Conservation (phyloP, 1,139 yeast species). For the Diutina catenulata region DNA sequence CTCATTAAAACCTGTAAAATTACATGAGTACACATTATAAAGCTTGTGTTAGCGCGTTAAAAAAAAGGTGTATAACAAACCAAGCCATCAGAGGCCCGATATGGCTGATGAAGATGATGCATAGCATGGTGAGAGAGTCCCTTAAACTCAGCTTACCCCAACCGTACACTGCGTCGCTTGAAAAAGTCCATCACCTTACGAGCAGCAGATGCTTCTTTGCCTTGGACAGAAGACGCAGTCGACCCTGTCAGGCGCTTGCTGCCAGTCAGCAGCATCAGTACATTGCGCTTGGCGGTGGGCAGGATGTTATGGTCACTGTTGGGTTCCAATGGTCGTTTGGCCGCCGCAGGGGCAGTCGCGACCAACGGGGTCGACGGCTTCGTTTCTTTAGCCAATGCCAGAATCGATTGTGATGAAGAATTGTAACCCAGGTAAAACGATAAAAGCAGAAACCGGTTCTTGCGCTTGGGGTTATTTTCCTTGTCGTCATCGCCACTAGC, state of each 20-base stretch:
- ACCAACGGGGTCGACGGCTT: too few relatives aligned
- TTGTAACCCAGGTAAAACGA: constrained; percentile 35
- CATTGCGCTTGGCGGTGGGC: constrained; percentile 1
- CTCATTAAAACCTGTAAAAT: too few relatives aligned
- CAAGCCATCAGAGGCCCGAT: too few relatives aligned
- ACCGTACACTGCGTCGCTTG: constrained; percentile 54
- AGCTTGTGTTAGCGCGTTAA: too few relatives aligned
- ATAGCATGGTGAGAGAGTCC: too few relatives aligned
- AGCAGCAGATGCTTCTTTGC: constrained; percentile 59
- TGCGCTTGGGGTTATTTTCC: constrained; percentile 14
- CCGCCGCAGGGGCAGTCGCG: not conserved
- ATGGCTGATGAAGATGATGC: too few relatives aligned
- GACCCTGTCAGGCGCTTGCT: constrained; percentile 5
- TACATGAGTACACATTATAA: too few relatives aligned
- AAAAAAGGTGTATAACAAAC: too few relatives aligned
- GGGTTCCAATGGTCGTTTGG: constrained; percentile 3
- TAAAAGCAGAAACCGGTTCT: constrained; percentile 39
- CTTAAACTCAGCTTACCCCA: too few relatives aligned
- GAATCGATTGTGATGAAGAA: constrained; percentile 11
- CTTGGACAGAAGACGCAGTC: constrained; percentile 14
- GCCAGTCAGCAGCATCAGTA: constrained; percentile 5
- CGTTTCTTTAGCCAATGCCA: not conserved
- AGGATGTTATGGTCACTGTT: not conserved
- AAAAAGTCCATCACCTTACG: constrained; percentile 73
- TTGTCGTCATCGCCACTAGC: constrained; percentile 5